Evolutionary conservation across 2,329 filamentous ascomycete species (phyloP).

Genomic region (Allantophomopsis lycopodina): DNA sequence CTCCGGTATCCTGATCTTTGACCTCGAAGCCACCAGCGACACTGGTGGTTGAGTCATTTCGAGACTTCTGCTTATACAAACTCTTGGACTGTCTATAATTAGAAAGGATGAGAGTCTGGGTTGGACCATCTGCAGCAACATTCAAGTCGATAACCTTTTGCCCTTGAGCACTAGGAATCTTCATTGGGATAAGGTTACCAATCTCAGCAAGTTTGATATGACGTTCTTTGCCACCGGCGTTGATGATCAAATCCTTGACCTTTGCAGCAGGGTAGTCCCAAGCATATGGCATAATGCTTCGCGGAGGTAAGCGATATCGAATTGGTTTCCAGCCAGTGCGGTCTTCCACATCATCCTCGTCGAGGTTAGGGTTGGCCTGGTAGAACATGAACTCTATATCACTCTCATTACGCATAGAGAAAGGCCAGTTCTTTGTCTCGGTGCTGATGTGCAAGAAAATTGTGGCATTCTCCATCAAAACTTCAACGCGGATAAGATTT

Average conservation of each 20-base stretch:
- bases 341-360: slow-evolving; percentile 78
- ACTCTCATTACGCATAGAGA: slow-evolving; percentile 96
- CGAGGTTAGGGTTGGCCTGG: slow-evolving; percentile 84
- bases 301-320: slow-evolving; percentile 76
- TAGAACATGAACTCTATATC: slow-evolving; percentile 95
- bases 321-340: slow-evolving; percentile 84
- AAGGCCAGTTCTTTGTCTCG: slow-evolving; percentile 94
- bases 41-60: slow-evolving; percentile 32
- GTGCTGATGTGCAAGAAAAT: slow-evolving; percentile 85
- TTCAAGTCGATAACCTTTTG: slow-evolving; percentile 94
- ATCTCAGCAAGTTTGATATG: slow-evolving; percentile 95
- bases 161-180: slow-evolving; percentile 52
- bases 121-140: slow-evolving; percentile 88
- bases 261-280: slow-evolving; percentile 99
- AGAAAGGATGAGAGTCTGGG: slow-evolving; percentile 83
- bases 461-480: slow-evolving; percentile 84
- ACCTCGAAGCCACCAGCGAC: slow-evolving; percentile 70
- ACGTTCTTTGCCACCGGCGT: slow-evolving; percentile 64
- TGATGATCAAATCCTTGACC: slow-evolving; percentile 82
- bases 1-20: slow-evolving; percentile 77
- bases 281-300: slow-evolving; percentile 98
- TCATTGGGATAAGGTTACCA: slow-evolving; percentile 90
- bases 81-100: slow-evolving; percentile 92
- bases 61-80: slow-evolving; percentile 58
- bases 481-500: slow-evolving; percentile 72